phyloP scores from a whole-genome alignment of 1,284 basidiomycete genomes.

The Ceratobasidium sp. region DNA sequence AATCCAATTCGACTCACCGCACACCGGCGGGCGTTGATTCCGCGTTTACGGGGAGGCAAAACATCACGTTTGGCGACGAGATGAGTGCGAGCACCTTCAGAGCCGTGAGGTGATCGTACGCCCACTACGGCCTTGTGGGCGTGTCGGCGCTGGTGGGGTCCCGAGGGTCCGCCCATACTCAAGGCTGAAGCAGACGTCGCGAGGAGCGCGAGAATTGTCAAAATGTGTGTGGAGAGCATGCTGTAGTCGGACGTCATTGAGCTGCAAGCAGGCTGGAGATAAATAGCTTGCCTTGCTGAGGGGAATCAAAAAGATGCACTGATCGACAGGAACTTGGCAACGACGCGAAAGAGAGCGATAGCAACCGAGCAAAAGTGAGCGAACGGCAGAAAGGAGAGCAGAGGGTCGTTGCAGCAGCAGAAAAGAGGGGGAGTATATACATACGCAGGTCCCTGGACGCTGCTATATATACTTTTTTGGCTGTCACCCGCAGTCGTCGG shows the following conservation, averaged over 20 bases:
- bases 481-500: slow-evolving; percentile 6
- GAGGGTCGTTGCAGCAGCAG: background rate
- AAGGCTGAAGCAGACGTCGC: slow-evolving; percentile 12
- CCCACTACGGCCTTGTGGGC: background rate
- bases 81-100: background rate
- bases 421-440: background rate
- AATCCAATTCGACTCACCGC: slow-evolving; percentile 14
- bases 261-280: background rate
- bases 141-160: slow-evolving; percentile 12
- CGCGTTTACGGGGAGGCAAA: slow-evolving; percentile 8
- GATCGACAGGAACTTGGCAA: slow-evolving; percentile 8
- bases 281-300: background rate
- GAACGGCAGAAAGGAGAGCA: slow-evolving; percentile 4
- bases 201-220: slow-evolving; percentile 15
- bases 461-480: slow-evolving; percentile 17
- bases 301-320: slow-evolving; percentile 16
- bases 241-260: background rate
- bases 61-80: background rate
- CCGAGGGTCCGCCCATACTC: too few species aligned
- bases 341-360: background rate
- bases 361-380: slow-evolving; percentile 11
- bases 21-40: slow-evolving; percentile 26
- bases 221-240: slow-evolving; percentile 17
- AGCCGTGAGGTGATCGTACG: background rate
- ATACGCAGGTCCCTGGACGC: background rate